phyloP scores from a whole-genome alignment of 2,329 filamentous ascomycete species.

The Alternaria triticina region DNA sequence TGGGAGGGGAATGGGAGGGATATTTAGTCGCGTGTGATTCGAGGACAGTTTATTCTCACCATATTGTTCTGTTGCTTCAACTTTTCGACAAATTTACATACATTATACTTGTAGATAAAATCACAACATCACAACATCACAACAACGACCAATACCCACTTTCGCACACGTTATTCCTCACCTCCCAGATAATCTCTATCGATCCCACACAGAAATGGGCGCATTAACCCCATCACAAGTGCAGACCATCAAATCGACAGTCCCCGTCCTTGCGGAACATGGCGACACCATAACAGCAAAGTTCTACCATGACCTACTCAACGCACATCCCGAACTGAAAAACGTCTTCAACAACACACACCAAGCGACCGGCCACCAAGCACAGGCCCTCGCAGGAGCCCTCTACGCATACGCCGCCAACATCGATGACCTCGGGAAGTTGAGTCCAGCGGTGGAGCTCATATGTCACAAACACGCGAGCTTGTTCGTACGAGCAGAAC shows the following conservation, averaged over 20 bases:
- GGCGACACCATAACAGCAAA: constrained; percentile 71
- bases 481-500: constrained; percentile 70
- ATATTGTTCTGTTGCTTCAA: too few relatives aligned
- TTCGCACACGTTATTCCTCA: neutral
- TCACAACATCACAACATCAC: constrained; percentile 10
- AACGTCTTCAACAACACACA: constrained; percentile 75
- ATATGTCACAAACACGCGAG: constrained; percentile 80
- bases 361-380: constrained; percentile 71
- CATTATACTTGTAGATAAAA: too few relatives aligned
- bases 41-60: too few relatives aligned
- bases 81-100: too few relatives aligned
- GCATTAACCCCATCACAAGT: constrained; percentile 67
- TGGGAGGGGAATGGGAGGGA: neutral
- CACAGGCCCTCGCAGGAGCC: constrained; percentile 70
- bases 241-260: constrained; percentile 71
- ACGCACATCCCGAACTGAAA: constrained; percentile 69
- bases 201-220: constrained; percentile 23
- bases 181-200: neutral
- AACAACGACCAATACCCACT: neutral
- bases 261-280: constrained; percentile 71
- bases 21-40: neutral
- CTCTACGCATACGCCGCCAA: constrained; percentile 75
- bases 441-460: constrained; percentile 65
- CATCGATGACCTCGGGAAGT: constrained; percentile 70
- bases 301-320: constrained; percentile 75